These are phyloP conservation scores for Glycine soja DNA, from an alignment of 306 rosid species.

Conservation along the genomic window DNA sequence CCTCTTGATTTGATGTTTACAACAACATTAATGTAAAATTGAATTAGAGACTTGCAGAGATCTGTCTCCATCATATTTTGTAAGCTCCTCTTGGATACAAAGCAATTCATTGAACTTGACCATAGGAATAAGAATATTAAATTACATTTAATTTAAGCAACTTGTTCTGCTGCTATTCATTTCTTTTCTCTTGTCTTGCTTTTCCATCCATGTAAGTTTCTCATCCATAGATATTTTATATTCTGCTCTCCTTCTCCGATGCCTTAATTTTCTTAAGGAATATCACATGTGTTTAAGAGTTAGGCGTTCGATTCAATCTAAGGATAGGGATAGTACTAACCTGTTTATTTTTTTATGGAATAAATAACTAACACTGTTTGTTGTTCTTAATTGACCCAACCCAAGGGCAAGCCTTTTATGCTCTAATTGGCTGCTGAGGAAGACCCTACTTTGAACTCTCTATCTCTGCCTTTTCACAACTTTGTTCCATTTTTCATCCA, in stretches of 20 bases:
- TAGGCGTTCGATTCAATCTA: background rate
- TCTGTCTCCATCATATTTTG: constrained; percentile 44
- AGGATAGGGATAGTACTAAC: too few species aligned
- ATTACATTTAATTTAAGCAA: background rate
- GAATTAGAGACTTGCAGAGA: constrained; percentile 5
- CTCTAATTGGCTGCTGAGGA: background rate
- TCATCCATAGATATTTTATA: background rate
- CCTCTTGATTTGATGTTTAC: too few species aligned
- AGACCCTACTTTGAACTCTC: background rate
- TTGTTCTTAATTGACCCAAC: background rate
- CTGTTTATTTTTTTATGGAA: too few species aligned
- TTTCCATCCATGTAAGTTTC: constrained; percentile 41
- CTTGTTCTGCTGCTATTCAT: background rate
- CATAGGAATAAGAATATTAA: background rate
- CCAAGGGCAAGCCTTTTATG: background rate
- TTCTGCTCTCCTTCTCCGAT: too few species aligned
- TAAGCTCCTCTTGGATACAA: constrained; percentile 3
- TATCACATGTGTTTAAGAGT: too few species aligned
- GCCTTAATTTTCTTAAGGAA: background rate
- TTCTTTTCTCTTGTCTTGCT: background rate
- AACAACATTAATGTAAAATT: too few species aligned
- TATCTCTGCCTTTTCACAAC: constrained; percentile 19
- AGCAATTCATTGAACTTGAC: constrained; percentile 54
- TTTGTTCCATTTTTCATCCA: background rate
- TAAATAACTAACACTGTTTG: background rate